Conservation (phyloP, 257 asterid genomes). For the Coffea eugenioides region DNA sequence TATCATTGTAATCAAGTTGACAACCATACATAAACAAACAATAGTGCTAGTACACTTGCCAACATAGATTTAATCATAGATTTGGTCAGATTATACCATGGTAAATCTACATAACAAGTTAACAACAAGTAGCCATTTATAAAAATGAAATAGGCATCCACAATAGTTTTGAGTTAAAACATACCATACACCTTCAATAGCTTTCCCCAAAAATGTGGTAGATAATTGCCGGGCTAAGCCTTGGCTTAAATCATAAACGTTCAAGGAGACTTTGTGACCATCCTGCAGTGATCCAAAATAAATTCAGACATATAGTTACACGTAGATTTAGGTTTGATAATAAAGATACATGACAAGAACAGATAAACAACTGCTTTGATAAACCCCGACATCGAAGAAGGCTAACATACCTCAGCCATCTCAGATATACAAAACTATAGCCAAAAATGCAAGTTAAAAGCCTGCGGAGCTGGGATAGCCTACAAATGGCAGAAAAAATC, state of each 20-base stretch:
- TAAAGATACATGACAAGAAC: background rate
- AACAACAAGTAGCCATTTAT: too few species aligned
- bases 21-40: background rate
- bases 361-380: background rate
- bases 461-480: conserved; percentile 4
- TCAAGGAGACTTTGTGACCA: conserved; percentile 69
- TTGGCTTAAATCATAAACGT: conserved; percentile 91
- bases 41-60: background rate
- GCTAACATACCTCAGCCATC: conserved; percentile 39
- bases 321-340: too few species aligned
- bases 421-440: background rate
- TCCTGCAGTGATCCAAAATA: conserved; percentile 53
- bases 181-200: conserved; percentile 94
- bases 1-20: background rate
- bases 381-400: background rate
- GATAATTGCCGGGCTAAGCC: conserved; percentile 93
- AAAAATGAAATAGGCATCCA: background rate
- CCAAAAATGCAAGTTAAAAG: background rate
- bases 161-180: background rate
- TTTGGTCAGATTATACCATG: background rate
- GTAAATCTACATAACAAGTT: background rate
- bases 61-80: too few species aligned
- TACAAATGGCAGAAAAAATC: background rate
- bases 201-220: conserved; percentile 74
- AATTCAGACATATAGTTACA: background rate